These are phyloP conservation scores for Teunomyces kruisii DNA, from an alignment of 805 yeast genomes.

Conservation along the genomic window DNA sequence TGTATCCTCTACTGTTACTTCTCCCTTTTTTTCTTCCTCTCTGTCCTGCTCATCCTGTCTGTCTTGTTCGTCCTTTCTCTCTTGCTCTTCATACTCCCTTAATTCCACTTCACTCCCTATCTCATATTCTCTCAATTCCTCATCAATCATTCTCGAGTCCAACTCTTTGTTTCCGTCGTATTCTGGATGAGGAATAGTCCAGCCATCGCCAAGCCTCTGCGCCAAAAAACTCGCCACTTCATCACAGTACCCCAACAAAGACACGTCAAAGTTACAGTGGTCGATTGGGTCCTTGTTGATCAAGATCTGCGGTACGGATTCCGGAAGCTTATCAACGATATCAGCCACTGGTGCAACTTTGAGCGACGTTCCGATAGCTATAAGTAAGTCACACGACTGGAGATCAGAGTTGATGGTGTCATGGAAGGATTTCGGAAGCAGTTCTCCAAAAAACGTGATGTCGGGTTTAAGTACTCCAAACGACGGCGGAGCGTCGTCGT, in stretches of 20 bases:
- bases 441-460: constrained; percentile 89
- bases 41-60: neutral
- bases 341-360: constrained; percentile 92
- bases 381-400: constrained; percentile 67
- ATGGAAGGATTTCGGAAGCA: constrained; percentile 70
- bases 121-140: constrained; percentile 13
- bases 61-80: neutral
- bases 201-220: constrained; percentile 20
- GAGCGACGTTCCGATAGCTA: constrained; percentile 87
- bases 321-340: constrained; percentile 71
- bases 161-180: constrained; percentile 12
- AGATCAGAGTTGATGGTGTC: constrained; percentile 58
- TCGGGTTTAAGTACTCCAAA: constrained; percentile 90
- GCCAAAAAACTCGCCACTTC: constrained; percentile 67
- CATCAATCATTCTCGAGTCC: constrained; percentile 8
- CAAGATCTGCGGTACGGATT: constrained; percentile 77
- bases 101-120: constrained; percentile 4
- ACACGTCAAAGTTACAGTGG: constrained; percentile 78
- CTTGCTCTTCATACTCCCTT: neutral
- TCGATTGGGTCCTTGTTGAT: constrained; percentile 74
- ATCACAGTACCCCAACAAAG: constrained; percentile 78
- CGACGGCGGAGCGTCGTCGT: constrained; percentile 42
- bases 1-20: neutral
- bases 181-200: constrained; percentile 34
- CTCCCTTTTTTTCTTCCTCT: neutral